Evolutionary conservation across 2,329 filamentous ascomycete species (phyloP).

Genomic region (Aureobasidium sp.): DNA sequence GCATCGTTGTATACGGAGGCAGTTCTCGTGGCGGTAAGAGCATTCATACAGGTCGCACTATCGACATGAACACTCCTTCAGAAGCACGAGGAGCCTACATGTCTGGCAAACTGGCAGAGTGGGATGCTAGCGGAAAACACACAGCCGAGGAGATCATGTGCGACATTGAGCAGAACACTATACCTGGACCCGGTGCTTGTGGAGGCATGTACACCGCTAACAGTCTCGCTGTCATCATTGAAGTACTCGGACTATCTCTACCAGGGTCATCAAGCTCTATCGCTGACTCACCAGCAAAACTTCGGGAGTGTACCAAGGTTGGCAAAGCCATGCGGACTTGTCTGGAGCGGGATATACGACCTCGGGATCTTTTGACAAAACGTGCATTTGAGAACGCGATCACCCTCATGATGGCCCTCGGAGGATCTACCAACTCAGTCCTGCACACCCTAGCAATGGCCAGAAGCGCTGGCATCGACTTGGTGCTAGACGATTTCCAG

Average conservation of each 20-base stretch:
- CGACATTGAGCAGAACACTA: constrained; percentile 84
- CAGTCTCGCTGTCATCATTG: constrained; percentile 92
- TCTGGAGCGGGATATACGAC: constrained; percentile 85
- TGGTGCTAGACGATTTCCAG: constrained; percentile 86
- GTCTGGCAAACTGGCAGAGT: constrained; percentile 78
- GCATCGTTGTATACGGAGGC: constrained; percentile 96
- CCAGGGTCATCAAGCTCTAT: constrained; percentile 89
- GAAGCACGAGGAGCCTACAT: constrained; percentile 79
- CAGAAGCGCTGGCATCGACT: constrained; percentile 79
- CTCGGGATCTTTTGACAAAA: constrained; percentile 82
- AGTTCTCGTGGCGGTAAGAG: constrained; percentile 84
- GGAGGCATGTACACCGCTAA: constrained; percentile 97
- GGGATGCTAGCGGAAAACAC: constrained; percentile 72
- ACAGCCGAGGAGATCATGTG: constrained; percentile 83
- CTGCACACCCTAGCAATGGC: constrained; percentile 94
- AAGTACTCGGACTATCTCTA: constrained; percentile 86
- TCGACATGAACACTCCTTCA: constrained; percentile 89
- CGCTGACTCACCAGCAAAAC: constrained; percentile 83
- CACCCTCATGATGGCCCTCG: constrained; percentile 92
- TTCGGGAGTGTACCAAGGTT: constrained; percentile 85
- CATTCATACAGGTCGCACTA: constrained; percentile 78
- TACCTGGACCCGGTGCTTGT: constrained; percentile 82
- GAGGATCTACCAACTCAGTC: constrained; percentile 89
- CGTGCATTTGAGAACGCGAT: constrained; percentile 89
- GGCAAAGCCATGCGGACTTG: constrained; percentile 81